Evolutionary conservation across 192 early-diverging fungal genomes (phyloP), one percentile per base, ranked within the genome.

Genomic region (Backusella australiensis): DNA sequence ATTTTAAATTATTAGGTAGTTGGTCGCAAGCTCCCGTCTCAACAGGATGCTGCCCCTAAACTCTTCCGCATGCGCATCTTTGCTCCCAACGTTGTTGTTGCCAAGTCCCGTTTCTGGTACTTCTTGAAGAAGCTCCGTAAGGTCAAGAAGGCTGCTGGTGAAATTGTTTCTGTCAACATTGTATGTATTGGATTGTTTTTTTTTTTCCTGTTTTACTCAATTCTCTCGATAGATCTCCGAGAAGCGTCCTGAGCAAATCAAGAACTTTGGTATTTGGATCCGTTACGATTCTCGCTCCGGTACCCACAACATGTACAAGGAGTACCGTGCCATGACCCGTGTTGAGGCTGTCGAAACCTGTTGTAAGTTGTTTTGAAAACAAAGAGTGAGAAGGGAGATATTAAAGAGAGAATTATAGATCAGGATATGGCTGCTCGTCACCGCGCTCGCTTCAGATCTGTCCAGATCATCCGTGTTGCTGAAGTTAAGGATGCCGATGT

Each of bases 261-360:
- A 98, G 92, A 99, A 96, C 94, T 99, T 90, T 83, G 98, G 98
- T 82, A 95, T 99, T 91, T 99, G 95, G 96, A 91, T 99, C 80
- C 96, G 98, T 83, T 99, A 99, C 93, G 93, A 99, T 89, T 99
- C 98, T 78, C 96, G 98, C 85, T 97, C 96, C 46, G 98, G 98
- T 78, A 99, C 97, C 77, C 98, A 99, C 96, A 99, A 99, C 95
- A 99, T 99, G 97, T 99, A 99, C 94, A 99, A 99, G 93, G 98
- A 99, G 92, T 99, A 98, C 95, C 94, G 98, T 81, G 96, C 98
- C 89, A 86, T 98, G 80, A 87, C 91, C 81, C 94, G 98, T 79
- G 81, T 79, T 19, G 92, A 83, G 52, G 93, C 92, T 42, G 92
- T 93, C 26, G 81, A 88, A 70, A 44, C 90, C 15, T 91, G 90